A percentile compares a stretch with the other conserved stretches of the same genome.
Evolutionary conservation across 179 eudicot species (phyloP).

Genomic region (Gypsophila paniculata): DNA sequence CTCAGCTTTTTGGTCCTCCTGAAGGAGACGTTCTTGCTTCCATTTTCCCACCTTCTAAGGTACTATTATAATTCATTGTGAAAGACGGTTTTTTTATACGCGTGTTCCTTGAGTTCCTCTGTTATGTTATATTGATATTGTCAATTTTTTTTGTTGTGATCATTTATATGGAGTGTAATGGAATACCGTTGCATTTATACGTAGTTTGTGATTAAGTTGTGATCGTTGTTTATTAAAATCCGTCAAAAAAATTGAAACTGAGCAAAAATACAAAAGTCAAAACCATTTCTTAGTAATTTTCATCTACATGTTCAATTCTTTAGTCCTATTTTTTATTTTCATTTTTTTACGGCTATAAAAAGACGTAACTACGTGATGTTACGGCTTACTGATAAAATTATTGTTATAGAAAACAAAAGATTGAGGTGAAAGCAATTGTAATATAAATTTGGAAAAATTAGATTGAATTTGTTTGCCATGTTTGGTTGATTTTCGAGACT

Average conservation of each 20-base stretch:
- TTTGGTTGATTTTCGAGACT: constrained; percentile 4
- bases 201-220: background rate
- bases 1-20: constrained; percentile 40
- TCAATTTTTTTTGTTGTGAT: background rate
- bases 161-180: background rate
- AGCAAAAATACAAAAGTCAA: background rate
- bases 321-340: no score
- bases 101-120: background rate
- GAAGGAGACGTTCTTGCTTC: constrained; percentile 38
- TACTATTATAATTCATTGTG: no score
- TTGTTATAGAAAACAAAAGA: background rate
- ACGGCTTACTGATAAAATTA: no score
- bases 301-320: no score
- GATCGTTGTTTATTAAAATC: background rate
- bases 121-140: no score
- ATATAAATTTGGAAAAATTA: no score
- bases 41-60: constrained; percentile 39
- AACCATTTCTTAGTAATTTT: background rate
- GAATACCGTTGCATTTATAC: no score
- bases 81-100: no score
- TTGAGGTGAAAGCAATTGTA: background rate
- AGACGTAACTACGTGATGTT: no score
- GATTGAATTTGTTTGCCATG: background rate
- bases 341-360: no score
- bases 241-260: background rate